Evolutionary conservation across 306 rosid genomes (phyloP).

Genomic region (Coriaria nepalensis): DNA sequence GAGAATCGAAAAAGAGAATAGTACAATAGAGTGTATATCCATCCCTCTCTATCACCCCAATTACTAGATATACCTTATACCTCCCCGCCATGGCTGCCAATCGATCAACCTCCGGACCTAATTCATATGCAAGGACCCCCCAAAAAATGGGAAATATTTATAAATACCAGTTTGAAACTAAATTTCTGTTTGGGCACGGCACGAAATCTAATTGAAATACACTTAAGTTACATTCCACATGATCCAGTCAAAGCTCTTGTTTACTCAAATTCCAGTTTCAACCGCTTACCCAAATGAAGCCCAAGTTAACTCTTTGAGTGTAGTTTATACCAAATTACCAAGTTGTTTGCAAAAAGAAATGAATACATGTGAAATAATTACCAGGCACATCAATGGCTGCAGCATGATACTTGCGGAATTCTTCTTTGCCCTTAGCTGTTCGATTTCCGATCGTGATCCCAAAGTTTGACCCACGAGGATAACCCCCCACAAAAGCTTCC

Average conservation of each 20-base stretch:
- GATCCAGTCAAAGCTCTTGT: no score
- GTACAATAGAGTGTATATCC: conserved; percentile 90
- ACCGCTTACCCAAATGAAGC: no score
- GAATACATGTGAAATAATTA: conserved; percentile 4
- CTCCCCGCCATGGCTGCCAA: conserved; percentile 94
- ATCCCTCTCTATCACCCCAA: conserved; percentile 89
- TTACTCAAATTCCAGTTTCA: no score
- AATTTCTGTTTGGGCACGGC: no score
- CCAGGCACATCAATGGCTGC: conserved; percentile 84
- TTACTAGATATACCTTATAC: conserved; percentile 65
- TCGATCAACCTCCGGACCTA: conserved; percentile 86
- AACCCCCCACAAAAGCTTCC: conserved; percentile 91
- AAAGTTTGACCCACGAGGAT: conserved; percentile 75
- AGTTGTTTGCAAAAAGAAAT: no score
- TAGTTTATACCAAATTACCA: no score
- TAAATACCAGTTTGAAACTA: neutral
- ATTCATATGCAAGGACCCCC: no score
- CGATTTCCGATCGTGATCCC: conserved; percentile 60
- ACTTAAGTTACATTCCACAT: no score
- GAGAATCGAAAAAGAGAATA: conserved; percentile 72
- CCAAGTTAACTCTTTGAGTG: no score
- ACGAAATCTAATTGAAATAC: neutral
- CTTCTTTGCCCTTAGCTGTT: conserved; percentile 68
- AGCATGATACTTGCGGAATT: conserved; percentile 67
- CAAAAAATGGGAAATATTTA: neutral